A percentile compares a stretch with the other conserved stretches of the same genome.
These are phyloP conservation scores for Candida gorgasii DNA, from an alignment of 805 yeast genomes.

Conservation along the genomic window DNA sequence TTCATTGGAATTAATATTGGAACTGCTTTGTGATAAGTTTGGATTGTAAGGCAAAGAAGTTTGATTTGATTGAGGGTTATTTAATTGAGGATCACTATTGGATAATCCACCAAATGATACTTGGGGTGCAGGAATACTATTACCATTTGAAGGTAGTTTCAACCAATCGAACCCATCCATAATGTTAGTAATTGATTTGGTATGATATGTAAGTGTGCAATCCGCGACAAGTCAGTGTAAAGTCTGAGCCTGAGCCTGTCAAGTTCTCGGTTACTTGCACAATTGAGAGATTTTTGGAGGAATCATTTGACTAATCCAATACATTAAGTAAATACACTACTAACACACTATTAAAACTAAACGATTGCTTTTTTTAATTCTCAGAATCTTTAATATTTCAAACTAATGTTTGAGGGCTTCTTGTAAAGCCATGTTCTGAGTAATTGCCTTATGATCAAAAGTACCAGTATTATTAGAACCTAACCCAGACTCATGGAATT, in stretches of 20 bases:
- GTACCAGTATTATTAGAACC: slow-evolving; percentile 22
- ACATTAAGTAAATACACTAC: no score
- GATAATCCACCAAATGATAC: slow-evolving; percentile 47
- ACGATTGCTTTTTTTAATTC: no score
- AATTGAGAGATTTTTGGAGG: no score
- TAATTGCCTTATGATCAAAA: slow-evolving; percentile 14
- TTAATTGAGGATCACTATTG: slow-evolving; percentile 9
- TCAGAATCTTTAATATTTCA: no score
- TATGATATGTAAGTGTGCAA: neutral
- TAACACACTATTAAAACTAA: no score
- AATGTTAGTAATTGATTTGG: neutral
- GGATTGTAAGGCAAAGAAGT: slow-evolving; percentile 1
- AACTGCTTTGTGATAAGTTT: neutral
- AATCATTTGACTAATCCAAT: neutral
- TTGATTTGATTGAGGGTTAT: neutral
- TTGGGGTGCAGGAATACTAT: slow-evolving; percentile 41
- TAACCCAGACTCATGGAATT: slow-evolving; percentile 24
- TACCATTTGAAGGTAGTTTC: slow-evolving; percentile 26
- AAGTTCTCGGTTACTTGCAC: no score
- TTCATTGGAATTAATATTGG: neutral
- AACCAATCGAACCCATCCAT: slow-evolving; percentile 54
- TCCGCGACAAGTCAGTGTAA: slow-evolving; percentile 11
- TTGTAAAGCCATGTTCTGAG: slow-evolving; percentile 32
- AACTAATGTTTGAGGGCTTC: no score
- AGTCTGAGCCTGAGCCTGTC: neutral